Conservation (phyloP, 2,329 filamentous ascomycete species). For the Diaporthe sp. region DNA sequence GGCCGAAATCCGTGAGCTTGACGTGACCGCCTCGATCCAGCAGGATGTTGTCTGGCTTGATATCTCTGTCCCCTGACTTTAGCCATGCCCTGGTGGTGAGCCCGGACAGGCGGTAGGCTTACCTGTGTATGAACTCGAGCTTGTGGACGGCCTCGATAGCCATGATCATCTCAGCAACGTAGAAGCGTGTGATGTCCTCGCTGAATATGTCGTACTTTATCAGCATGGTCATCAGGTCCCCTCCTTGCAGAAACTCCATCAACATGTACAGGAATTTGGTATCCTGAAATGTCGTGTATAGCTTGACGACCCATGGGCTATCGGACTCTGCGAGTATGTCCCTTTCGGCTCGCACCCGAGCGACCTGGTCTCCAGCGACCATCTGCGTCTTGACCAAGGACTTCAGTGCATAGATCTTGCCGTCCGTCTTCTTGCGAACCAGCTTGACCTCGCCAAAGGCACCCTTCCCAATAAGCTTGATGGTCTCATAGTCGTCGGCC, state of each 20-base stretch:
- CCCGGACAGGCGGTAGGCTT: conserved; percentile 35
- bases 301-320: conserved; percentile 84
- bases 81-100: background rate
- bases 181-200: conserved; percentile 86
- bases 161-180: conserved; percentile 84
- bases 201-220: conserved; percentile 90
- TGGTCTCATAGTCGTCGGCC: conserved; percentile 79
- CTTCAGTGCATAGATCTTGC: conserved; percentile 84
- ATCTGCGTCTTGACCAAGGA: conserved; percentile 84
- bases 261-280: conserved; percentile 82
- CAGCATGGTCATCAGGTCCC: conserved; percentile 87
- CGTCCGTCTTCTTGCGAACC: conserved; percentile 80
- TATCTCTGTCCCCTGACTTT: conserved; percentile 65
- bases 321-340: conserved; percentile 85
- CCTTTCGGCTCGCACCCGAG: conserved; percentile 83
- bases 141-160: conserved; percentile 87
- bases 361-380: conserved; percentile 86
- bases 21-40: conserved; percentile 83
- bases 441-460: conserved; percentile 85
- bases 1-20: conserved; percentile 85
- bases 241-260: conserved; percentile 86
- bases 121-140: conserved; percentile 84
- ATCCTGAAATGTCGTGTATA: conserved; percentile 86
- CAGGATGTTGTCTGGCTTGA: conserved; percentile 87
- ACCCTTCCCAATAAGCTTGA: conserved; percentile 85